Conservation (phyloP, 108 stramenopile genomes). For the Aurantiochytrium sp. region DNA sequence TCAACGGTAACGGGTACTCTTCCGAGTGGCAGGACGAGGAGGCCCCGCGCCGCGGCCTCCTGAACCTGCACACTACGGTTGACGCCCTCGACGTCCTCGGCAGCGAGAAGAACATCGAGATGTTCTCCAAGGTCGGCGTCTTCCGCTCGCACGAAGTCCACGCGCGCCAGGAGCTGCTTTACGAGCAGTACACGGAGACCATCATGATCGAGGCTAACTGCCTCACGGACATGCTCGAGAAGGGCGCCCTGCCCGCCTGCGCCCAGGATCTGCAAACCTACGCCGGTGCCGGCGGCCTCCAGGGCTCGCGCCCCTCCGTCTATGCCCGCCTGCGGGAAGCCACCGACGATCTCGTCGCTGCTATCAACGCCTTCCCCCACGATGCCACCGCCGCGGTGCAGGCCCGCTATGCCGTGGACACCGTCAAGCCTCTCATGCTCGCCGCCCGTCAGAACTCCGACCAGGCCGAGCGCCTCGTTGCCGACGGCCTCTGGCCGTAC, state of each 20-base stretch:
- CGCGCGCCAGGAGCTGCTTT: slow-evolving; percentile 76
- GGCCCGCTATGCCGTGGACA: slow-evolving; percentile 70
- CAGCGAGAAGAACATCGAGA: slow-evolving; percentile 73
- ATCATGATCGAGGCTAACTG: slow-evolving; percentile 84
- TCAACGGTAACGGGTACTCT: slow-evolving; percentile 92
- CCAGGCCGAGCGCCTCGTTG: slow-evolving; percentile 79
- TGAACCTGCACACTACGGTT: slow-evolving; percentile 86
- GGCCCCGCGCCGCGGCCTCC: slow-evolving; percentile 73
- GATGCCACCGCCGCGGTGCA: slow-evolving; percentile 47
- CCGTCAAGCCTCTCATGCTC: slow-evolving; percentile 86
- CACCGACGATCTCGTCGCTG: slow-evolving; percentile 62
- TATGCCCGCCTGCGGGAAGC: slow-evolving; percentile 57
- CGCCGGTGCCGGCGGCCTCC: slow-evolving; percentile 51
- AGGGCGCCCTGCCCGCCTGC: slow-evolving; percentile 80
- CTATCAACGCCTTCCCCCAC: slow-evolving; percentile 53
- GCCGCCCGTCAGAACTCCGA: slow-evolving; percentile 80
- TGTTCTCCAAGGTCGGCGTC: slow-evolving; percentile 85
- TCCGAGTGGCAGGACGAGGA: slow-evolving; percentile 66
- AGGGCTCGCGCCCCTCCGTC: slow-evolving; percentile 68
- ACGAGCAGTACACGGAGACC: slow-evolving; percentile 85
- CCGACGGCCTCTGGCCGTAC: slow-evolving; percentile 81
- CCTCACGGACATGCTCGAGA: slow-evolving; percentile 87
- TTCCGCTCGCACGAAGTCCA: slow-evolving; percentile 73
- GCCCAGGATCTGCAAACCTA: slow-evolving; percentile 32
- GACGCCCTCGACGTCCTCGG: slow-evolving; percentile 76